A percentile compares a stretch with the other conserved stretches of the same genome.
Evolutionary conservation across 176 grass and related monocot genomes (phyloP).

Genomic region (Triticum aestivum): DNA sequence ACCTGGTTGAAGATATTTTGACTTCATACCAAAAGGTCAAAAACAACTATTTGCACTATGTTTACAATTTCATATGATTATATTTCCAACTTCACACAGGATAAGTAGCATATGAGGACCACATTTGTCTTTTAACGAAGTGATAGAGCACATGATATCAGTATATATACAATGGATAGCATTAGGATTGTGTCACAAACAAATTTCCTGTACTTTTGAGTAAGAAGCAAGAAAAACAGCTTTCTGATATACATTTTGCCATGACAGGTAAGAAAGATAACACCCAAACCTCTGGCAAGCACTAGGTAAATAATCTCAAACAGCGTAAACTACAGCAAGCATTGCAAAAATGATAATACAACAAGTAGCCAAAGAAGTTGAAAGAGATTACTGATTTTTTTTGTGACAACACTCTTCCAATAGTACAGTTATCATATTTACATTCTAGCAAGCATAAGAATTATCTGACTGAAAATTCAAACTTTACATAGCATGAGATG

Average conservation of each 20-base stretch:
- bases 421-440: conserved; percentile 35
- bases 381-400: conserved; percentile 15
- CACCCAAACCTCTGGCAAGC: background rate
- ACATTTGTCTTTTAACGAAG: background rate
- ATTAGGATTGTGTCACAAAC: background rate
- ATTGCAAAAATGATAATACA: conserved; percentile 11
- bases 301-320: conserved; percentile 24
- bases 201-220: background rate
- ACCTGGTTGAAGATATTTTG: conserved; percentile 1
- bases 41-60: background rate
- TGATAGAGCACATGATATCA: conserved; percentile 8
- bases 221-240: background rate
- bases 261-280: conserved; percentile 6
- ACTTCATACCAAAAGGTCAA: background rate
- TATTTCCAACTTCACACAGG: background rate
- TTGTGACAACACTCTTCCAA: conserved; percentile 27
- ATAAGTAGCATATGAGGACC: conserved; percentile 1
- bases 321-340: background rate
- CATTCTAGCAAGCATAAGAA: conserved; percentile 38
- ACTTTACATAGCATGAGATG: conserved; percentile 42
- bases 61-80: conserved; percentile 13
- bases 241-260: conserved; percentile 3
- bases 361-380: conserved; percentile 4
- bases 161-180: background rate
- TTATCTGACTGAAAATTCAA: conserved; percentile 12